Conservation (phyloP, 1,139 yeast species). For the Pneumocystis wakefieldiae region DNA sequence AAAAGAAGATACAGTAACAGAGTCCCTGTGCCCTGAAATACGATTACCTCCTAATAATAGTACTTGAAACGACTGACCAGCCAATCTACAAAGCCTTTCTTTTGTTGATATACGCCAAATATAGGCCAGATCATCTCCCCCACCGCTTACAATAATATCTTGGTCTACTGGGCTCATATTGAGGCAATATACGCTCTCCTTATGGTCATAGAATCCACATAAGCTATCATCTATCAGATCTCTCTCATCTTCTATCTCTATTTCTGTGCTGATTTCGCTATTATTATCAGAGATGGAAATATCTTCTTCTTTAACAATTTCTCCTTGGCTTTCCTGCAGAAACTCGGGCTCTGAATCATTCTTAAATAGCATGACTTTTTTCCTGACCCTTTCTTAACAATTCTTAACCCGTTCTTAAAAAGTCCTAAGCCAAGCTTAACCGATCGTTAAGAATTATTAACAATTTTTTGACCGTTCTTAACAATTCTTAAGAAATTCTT, state of each 20-base stretch:
- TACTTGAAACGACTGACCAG: constrained; percentile 37
- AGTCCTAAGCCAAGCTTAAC: no score
- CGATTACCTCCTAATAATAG: constrained; percentile 66
- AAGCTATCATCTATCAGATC: constrained; percentile 82
- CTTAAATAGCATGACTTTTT: constrained; percentile 13
- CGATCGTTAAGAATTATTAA: no score
- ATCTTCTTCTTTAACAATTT: constrained; percentile 35
- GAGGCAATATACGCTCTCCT: constrained; percentile 67
- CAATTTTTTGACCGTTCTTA: no score
- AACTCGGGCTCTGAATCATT: constrained; percentile 16
- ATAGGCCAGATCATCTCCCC: constrained; percentile 69
- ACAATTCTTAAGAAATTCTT: no score
- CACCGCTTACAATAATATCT: constrained; percentile 71
- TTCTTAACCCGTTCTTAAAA: no score
- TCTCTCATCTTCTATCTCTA: neutral
- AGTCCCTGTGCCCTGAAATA: constrained; percentile 71
- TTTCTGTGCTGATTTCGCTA: neutral
- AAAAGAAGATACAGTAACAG: constrained; percentile 73
- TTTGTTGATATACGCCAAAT: constrained; percentile 43
- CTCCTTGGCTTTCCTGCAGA: constrained; percentile 15
- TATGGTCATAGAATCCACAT: constrained; percentile 76
- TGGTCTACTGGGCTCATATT: constrained; percentile 72
- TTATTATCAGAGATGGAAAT: constrained; percentile 31
- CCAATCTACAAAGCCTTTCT: constrained; percentile 12
- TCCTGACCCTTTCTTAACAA: no score